Base-by-base conservation (phyloP, 2,329 filamentous ascomycete species). In the Truncatella angustata region DNA sequence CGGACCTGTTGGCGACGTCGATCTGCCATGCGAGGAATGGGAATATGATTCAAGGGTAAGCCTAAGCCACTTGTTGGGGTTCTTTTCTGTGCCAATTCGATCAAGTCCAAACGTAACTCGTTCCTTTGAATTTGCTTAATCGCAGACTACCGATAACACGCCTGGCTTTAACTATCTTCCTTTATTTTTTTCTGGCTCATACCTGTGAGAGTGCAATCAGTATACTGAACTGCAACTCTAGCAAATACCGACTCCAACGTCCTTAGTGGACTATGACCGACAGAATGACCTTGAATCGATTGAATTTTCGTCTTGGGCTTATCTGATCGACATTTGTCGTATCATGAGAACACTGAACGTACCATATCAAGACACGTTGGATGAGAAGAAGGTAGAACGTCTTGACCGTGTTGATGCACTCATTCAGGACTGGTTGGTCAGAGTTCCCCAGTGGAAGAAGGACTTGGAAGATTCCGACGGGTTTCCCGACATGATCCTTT, bases 1-100 rank as follows among this genome's bases (percentile, higher is more conserved):
- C 14, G 59, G 64, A 10, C 55, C 69, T 21, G 58, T 64, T 12
- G 60, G 62, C 20, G 64, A 70, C 18, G 65, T 68, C 14, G 68
- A 72, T 36, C 54, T 73, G 16, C 71, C 71, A 1, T 73, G 68
- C 45, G 71, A 73, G 57, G 69, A 73, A 55, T 69, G 63, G 60
- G 66, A 73, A 55, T 74, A 72, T 52, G 66, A 71, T 34, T 60
- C 66, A 53, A 70, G 70, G 53, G 71, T 73, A 61, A 59, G 69
- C 59, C 40, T n/a, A n/a, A n/a, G n/a, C n/a, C n/a, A n/a, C n/a
- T n/a, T n/a, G n/a, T n/a, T n/a, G n/a, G n/a, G n/a, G n/a, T n/a
- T n/a, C n/a, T n/a, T n/a, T n/a, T n/a, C n/a, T n/a, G n/a, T n/a
- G n/a, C n/a, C n/a, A n/a, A n/a, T n/a, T n/a, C n/a, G n/a, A n/a